A percentile compares a stretch with the other conserved stretches of the same genome.
Conservation (phyloP, 2,329 filamentous ascomycete species). For the Fusarium sp. region DNA sequence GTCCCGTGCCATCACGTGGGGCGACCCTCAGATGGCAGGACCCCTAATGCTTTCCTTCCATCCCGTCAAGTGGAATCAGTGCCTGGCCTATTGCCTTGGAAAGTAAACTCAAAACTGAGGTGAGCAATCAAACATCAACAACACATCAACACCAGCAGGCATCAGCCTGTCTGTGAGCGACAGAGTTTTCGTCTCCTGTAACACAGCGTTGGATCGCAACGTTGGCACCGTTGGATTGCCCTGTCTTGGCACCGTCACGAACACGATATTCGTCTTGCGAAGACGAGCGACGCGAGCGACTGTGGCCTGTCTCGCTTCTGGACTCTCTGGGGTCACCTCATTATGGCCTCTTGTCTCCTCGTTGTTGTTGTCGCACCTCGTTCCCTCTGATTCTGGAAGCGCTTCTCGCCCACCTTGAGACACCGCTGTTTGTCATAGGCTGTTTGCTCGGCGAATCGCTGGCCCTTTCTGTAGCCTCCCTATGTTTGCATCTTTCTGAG, state of each 20-base stretch:
- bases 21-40: conserved; percentile 1
- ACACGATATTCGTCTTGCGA: conserved; percentile 11
- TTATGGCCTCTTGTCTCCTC: conserved; percentile 11
- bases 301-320: conserved; percentile 2
- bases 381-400: conserved; percentile 8
- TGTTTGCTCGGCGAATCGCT: conserved; percentile 34
- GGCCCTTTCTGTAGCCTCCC: conserved; percentile 28
- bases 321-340: conserved; percentile 1
- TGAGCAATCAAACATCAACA: conserved; percentile 25
- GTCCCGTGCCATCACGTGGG: conserved; percentile 35
- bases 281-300: not conserved
- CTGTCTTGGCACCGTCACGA: conserved; percentile 21
- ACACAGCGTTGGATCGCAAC: not conserved
- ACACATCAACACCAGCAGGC: conserved; percentile 9
- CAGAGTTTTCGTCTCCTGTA: conserved; percentile 13
- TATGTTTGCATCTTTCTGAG: conserved; percentile 18
- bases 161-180: conserved; percentile 13
- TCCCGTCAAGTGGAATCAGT: not conserved
- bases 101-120: conserved; percentile 34
- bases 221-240: not conserved
- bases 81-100: conserved; percentile 8
- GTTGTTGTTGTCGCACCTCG: conserved; percentile 15
- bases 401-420: conserved; percentile 18
- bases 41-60: not conserved
- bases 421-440: conserved; percentile 27